Base-by-base conservation (phyloP, 345 rosid species). In the Fremontodendron californicum region DNA sequence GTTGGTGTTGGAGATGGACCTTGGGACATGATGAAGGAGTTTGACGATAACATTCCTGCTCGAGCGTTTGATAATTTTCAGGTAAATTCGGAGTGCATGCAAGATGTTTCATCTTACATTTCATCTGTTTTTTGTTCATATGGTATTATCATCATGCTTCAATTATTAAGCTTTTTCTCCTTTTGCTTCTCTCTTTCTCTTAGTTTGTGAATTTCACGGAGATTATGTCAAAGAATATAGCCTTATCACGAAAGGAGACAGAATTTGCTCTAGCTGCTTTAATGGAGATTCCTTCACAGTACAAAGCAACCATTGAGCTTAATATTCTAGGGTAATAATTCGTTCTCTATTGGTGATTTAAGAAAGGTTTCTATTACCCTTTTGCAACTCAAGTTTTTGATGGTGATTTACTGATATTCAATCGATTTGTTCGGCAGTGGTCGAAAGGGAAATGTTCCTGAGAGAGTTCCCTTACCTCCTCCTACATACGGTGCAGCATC, bases 1-100 rank as follows among this genome's bases (percentile, higher is more conserved):
- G 98, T 96, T 0, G 99, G 99, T 67, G 98, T 96, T 0, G 99
- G 99, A 29, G 99, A 96, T 82, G 99, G 99, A 15, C 99, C 99
- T 33, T 96, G 99, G 99, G 98, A 96, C 79, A 91, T 88, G 88
- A 96, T 96, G 99, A 85, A 86, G 77, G 97, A 96, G 82, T 96
- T 96, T 48, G 98, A 94, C 66, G 99, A 96, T 77, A 96, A 96
- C 80, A 96, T 96, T 46, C 98, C 99, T 75, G 78, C 97, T 64
- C 84, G 99, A 83, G 98, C 88, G 16, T 96, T 96, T 31, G 99
- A 96, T 71, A 94, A 96, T 85, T 96, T 96, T 87, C 99, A 96
- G 92, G 99, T 89, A 65, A 78, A 83, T 52, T 51, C 74, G 43
- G 21, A 29, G 73, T 48, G 5, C 9, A 31, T 52, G 16, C 52